phyloP scores from a whole-genome alignment of 441 rosid genomes.

The Kokia cookei region DNA sequence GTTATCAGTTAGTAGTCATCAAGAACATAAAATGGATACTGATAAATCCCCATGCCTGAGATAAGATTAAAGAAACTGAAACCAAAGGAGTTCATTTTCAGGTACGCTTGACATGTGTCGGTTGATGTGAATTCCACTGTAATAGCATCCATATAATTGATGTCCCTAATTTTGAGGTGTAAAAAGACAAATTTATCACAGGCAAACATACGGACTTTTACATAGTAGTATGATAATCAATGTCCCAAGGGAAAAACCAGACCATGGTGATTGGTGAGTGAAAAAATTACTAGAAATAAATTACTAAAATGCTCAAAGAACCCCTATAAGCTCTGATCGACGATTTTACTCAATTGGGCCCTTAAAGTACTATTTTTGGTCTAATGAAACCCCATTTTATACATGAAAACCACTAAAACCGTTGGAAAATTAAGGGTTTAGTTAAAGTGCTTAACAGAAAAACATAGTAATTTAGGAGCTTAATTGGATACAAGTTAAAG shows the following conservation, averaged over 20 bases:
- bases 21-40: not conserved
- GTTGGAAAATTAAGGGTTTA: not conserved
- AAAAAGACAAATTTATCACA: not conserved
- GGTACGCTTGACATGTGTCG: slow-evolving; percentile 27
- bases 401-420: not conserved
- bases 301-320: not conserved
- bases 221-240: not conserved
- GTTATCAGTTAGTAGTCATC: not conserved
- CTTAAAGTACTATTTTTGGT: not conserved
- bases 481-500: not conserved
- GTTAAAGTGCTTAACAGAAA: not conserved
- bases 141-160: slow-evolving; percentile 82
- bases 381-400: not conserved
- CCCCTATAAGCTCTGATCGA: not conserved
- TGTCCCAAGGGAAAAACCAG: not conserved
- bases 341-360: not conserved
- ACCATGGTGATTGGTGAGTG: not conserved
- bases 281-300: not conserved
- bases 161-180: slow-evolving; percentile 37
- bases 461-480: not conserved
- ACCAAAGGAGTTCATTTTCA: slow-evolving; percentile 13
- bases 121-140: slow-evolving; percentile 62
- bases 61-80: not conserved
- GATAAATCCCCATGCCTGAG: not conserved
- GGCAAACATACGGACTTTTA: not conserved